A percentile compares a stretch with the other conserved stretches of the same genome.
Evolutionary conservation across 805 yeast genomes (phyloP).

Genomic region (Jamesozyma lodderae): DNA sequence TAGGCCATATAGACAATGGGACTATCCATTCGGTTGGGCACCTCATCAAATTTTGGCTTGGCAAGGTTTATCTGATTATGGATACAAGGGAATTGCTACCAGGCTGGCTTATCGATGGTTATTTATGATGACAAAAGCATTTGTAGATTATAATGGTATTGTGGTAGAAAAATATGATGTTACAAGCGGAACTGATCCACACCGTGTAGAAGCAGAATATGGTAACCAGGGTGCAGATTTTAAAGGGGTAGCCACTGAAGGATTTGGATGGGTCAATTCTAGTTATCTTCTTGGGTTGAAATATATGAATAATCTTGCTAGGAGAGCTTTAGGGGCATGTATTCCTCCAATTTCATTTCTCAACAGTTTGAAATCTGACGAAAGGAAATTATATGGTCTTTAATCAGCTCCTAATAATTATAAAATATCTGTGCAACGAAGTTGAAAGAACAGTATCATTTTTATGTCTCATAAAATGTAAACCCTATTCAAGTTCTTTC

Average conservation of each 20-base stretch:
- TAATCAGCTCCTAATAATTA: background rate
- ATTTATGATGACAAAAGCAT: constrained; percentile 73
- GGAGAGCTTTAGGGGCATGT: constrained; percentile 67
- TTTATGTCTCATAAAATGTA: too few relatives aligned
- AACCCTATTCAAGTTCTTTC: too few relatives aligned
- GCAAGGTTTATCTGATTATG: constrained; percentile 72
- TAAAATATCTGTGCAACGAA: too few relatives aligned
- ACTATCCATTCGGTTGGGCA: constrained; percentile 96
- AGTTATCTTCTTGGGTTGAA: constrained; percentile 66
- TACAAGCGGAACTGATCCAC: constrained; percentile 71
- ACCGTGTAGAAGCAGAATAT: constrained; percentile 86
- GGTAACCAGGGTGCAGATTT: constrained; percentile 95
- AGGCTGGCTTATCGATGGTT: constrained; percentile 80
- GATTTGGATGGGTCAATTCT: constrained; percentile 97
- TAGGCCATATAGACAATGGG: constrained; percentile 94
- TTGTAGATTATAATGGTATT: constrained; percentile 85
- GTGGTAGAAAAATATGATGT: constrained; percentile 94
- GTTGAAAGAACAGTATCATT: too few relatives aligned
- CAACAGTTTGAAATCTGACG: constrained; percentile 35
- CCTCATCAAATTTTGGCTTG: constrained; percentile 94
- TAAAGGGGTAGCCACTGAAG: constrained; percentile 87
- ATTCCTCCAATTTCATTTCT: constrained; percentile 63
- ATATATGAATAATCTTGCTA: constrained; percentile 53
- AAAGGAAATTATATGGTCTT: constrained; percentile 31
- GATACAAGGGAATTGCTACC: constrained; percentile 51